Conservation (phyloP, 192 early-diverging fungal genomes). For the Backusella tuberculispora region DNA sequence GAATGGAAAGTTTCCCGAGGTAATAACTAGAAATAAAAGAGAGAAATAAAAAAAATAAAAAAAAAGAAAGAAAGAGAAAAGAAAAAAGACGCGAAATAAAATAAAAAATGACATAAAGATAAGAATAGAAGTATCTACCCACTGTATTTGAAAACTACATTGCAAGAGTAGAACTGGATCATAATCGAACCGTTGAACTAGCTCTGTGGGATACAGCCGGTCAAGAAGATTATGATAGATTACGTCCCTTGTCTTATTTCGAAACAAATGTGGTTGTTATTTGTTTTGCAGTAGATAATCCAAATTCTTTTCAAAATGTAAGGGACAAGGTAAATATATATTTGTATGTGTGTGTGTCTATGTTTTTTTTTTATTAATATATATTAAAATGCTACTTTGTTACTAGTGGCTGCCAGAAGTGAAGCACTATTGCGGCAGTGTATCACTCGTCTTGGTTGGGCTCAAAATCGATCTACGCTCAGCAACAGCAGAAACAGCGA, state of each 20-base stretch:
- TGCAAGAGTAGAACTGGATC: slow-evolving; percentile 22
- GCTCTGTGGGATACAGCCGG: slow-evolving; percentile 30
- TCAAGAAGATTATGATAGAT: slow-evolving; percentile 20
- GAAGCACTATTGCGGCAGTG: slow-evolving; percentile 18
- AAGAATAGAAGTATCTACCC: slow-evolving; percentile 23
- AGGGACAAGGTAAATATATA: slow-evolving; percentile 7
- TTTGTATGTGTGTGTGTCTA: not conserved
- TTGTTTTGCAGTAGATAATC: slow-evolving; percentile 18
- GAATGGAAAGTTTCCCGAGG: slow-evolving; percentile 24
- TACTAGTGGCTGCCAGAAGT: slow-evolving; percentile 13
- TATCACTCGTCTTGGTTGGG: not conserved
- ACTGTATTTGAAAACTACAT: slow-evolving; percentile 32
- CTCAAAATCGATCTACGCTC: slow-evolving; percentile 21
- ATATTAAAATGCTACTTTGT: not conserved
- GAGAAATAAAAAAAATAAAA: not conserved
- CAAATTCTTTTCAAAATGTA: slow-evolving; percentile 23
- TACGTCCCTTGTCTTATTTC: slow-evolving; percentile 20
- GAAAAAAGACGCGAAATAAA: not conserved
- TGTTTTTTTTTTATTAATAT: not conserved
- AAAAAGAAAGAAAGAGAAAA: not conserved
- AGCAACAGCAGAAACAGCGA: too few species aligned
- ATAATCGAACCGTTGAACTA: slow-evolving; percentile 14
- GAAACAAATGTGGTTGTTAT: slow-evolving; percentile 19
- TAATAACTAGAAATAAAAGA: not conserved
- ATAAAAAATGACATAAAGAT: slow-evolving; percentile 19